These are phyloP conservation scores for Didymella segeticola DNA, from an alignment of 2,329 filamentous ascomycete species.

Conservation along the genomic window DNA sequence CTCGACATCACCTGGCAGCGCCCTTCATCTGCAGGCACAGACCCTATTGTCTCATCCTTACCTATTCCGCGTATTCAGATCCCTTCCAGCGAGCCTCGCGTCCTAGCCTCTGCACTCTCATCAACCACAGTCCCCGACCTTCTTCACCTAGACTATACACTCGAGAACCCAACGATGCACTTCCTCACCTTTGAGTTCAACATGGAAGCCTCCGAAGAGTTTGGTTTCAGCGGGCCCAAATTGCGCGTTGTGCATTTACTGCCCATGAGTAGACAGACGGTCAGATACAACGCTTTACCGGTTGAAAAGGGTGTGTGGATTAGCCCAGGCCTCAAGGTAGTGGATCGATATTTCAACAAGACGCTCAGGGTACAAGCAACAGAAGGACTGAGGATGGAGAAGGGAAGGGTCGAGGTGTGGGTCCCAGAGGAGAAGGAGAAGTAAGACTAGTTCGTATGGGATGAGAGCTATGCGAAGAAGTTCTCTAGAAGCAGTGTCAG, in stretches of 20 bases:
- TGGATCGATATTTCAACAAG: constrained; percentile 94
- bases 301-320: constrained; percentile 70
- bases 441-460: too few relatives aligned
- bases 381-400: constrained; percentile 67
- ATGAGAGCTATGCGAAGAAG: too few relatives aligned
- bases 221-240: constrained; percentile 92
- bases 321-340: constrained; percentile 74
- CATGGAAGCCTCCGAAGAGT: constrained; percentile 92
- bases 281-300: constrained; percentile 78
- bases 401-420: constrained; percentile 57
- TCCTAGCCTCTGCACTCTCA: constrained; percentile 63
- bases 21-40: constrained; percentile 41
- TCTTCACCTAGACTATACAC: constrained; percentile 65
- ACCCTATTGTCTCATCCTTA: constrained; percentile 61
- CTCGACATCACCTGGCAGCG: constrained; percentile 82
- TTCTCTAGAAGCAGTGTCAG: too few relatives aligned
- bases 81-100: constrained; percentile 83
- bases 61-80: constrained; percentile 81
- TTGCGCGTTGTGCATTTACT: constrained; percentile 79
- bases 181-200: constrained; percentile 90
- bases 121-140: constrained; percentile 38
- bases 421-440: constrained; percentile 33
- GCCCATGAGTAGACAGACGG: constrained; percentile 76
- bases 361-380: constrained; percentile 80
- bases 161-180: constrained; percentile 94